Conservation (phyloP, 1,284 basidiomycete genomes). For the Microbotryum intermedium region DNA sequence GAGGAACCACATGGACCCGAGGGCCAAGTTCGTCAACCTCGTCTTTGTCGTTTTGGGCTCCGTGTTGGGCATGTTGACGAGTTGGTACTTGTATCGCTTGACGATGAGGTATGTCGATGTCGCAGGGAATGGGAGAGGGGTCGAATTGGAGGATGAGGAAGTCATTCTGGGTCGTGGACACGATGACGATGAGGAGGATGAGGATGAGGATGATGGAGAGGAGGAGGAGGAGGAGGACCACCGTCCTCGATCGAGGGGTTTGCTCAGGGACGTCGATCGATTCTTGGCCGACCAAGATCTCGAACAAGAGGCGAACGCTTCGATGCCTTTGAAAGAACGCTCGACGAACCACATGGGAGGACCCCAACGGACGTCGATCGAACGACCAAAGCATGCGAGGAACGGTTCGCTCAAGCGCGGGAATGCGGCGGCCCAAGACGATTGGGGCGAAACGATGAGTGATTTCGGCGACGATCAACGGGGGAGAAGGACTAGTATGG, state of each 20-base stretch:
- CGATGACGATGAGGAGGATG: constrained; percentile 46
- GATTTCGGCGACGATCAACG: no score
- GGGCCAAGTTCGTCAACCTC: constrained; percentile 54
- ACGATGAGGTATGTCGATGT: constrained; percentile 27
- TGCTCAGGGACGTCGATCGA: constrained; percentile 14
- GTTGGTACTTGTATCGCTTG: constrained; percentile 50
- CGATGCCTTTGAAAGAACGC: no score
- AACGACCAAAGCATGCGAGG: no score
- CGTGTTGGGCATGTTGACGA: constrained; percentile 50
- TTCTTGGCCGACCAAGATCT: constrained; percentile 35
- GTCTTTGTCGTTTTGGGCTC: constrained; percentile 53
- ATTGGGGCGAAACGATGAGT: no score
- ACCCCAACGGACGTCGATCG: no score
- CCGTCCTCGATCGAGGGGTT: constrained; percentile 1
- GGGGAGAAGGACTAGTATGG: no score
- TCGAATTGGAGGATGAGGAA: background rate
- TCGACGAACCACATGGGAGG: no score
- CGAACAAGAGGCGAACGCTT: constrained; percentile 42
- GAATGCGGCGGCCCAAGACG: no score
- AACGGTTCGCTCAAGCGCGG: no score
- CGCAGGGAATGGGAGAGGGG: background rate
- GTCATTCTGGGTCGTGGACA: background rate
- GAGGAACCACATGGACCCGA: constrained; percentile 62
- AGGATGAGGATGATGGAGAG: constrained; percentile 60
- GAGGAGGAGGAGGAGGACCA: background rate